Evolutionary conservation across 768 basidiomycete genomes (phyloP), one percentile per base, ranked within the genome.

Genomic region (Calocybe cyanea): DNA sequence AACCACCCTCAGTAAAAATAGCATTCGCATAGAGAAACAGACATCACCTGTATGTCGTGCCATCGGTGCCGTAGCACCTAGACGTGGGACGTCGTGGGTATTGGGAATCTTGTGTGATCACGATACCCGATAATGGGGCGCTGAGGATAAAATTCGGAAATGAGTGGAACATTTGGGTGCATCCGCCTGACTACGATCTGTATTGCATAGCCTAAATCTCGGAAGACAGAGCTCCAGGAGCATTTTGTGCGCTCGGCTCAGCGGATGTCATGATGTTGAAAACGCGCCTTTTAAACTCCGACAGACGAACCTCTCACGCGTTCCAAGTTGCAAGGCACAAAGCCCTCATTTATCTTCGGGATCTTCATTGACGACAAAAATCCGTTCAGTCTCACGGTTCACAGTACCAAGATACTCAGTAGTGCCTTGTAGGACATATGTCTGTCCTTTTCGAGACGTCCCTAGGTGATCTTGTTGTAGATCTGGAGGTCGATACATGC

Each of bases 371-470:
- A 21, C 41, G 41, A 42, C 41, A 42, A 40, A 35, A 34, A 23
- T n/a, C 9, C 34, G 34, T 13, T 43, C 23, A 34, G 30, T 6
- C 18, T 30, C 24, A 15, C 38, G 13, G 34, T 18, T 11, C 20
- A 42, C 14, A 15, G 11, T 20, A 23, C 8, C 25, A 40, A n/a
- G 13, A 24, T 18, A 49, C 20, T 24, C 6, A 35, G 11, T 41
- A 19, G 25, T 41, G 41, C 33, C 38, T 43, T 36, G 43, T 42
- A n/a, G n/a, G n/a, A 30, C 46, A 36, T 23, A 96, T 97, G 96
- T 97, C 94, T 48, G 91, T 98, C 32, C 77, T 99, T 47, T 78
- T 98, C 53, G 96, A 98, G 73, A 99, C 96, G 3, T 97, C 93
- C 17, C 71, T 98, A 1, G 96, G 96, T 46, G 96, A 99, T 68